A percentile compares a stretch with the other conserved stretches of the same genome.
These are phyloP conservation scores for Saccharomycopsis oosterbeekiorum DNA, from an alignment of 805 yeast genomes.

Conservation along the genomic window DNA sequence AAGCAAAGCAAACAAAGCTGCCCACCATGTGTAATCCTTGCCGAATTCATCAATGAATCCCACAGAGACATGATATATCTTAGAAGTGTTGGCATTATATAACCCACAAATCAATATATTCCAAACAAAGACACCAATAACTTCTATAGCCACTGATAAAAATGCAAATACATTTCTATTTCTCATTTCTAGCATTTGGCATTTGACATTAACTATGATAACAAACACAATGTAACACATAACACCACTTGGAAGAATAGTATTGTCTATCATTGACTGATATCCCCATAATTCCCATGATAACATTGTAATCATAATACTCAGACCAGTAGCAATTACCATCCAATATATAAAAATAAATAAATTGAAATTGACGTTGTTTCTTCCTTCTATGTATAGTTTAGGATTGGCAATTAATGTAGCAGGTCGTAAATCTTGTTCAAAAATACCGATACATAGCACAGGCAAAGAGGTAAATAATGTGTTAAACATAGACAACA, in stretches of 20 bases:
- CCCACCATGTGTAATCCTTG: constrained; percentile 80
- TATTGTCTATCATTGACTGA: constrained; percentile 56
- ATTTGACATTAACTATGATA: constrained; percentile 63
- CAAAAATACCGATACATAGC: constrained; percentile 88
- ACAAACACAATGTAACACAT: constrained; percentile 64
- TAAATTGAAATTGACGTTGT: constrained; percentile 64
- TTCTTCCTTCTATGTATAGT: constrained; percentile 67
- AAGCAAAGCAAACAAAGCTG: constrained; percentile 46
- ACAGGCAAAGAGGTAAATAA: constrained; percentile 90
- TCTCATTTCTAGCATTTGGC: constrained; percentile 72
- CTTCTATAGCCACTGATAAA: constrained; percentile 58
- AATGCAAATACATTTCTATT: constrained; percentile 61
- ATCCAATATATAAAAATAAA: constrained; percentile 69
- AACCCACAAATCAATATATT: constrained; percentile 63
- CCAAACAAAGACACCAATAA: constrained; percentile 83
- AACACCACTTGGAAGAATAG: constrained; percentile 76
- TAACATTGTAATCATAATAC: constrained; percentile 60
- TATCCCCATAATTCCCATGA: constrained; percentile 65
- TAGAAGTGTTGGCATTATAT: constrained; percentile 42
- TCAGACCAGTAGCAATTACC: constrained; percentile 60
- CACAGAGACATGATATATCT: constrained; percentile 60
- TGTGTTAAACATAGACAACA: constrained; percentile 94
- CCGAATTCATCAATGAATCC: constrained; percentile 73
- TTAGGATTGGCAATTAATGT: constrained; percentile 90
- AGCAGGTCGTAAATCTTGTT: constrained; percentile 79